phyloP scores from a whole-genome alignment of 2,329 filamentous ascomycete genomes.

The Ophiosphaerella narmari region DNA sequence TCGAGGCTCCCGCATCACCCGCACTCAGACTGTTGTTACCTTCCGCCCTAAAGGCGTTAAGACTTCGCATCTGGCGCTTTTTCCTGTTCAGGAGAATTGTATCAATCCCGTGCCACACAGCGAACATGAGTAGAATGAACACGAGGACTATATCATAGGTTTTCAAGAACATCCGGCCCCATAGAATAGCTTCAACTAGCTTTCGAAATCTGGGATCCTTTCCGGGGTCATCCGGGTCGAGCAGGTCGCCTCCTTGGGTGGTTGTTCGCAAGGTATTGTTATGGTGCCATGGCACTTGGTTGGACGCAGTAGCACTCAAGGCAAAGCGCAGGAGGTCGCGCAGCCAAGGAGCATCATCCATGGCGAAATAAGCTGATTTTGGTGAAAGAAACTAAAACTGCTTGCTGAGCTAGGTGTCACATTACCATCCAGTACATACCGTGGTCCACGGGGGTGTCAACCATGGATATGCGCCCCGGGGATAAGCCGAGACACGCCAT shows the following conservation, averaged over 20 bases:
- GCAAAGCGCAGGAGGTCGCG: constrained; percentile 30
- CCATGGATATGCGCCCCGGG: constrained; percentile 17
- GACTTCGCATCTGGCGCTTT: constrained; percentile 6
- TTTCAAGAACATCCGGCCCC: constrained; percentile 43
- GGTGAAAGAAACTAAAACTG: constrained; percentile 3
- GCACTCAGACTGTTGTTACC: background rate
- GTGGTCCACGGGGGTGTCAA: background rate
- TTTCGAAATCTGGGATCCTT: constrained; percentile 43
- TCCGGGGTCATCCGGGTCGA: constrained; percentile 37
- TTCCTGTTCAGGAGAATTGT: constrained; percentile 26
- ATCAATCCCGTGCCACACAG: constrained; percentile 44
- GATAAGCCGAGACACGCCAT: constrained; percentile 11
- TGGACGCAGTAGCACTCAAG: constrained; percentile 29
- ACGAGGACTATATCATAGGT: constrained; percentile 49
- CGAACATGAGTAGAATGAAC: constrained; percentile 43
- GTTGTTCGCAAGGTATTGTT: constrained; percentile 5
- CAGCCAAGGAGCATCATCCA: constrained; percentile 24
- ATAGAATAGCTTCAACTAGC: constrained; percentile 46
- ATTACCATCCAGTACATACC: background rate
- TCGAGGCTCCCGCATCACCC: constrained; percentile 32
- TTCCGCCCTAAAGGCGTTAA: background rate
- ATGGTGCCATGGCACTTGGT: constrained; percentile 18
- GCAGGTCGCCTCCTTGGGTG: constrained; percentile 15
- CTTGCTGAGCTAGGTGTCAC: constrained; percentile 10
- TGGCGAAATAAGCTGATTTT: constrained; percentile 2